A percentile compares a stretch with the other conserved stretches of the same genome.
Conservation (phyloP, 768 basidiomycete genomes). For the Myochromella boudieri region DNA sequence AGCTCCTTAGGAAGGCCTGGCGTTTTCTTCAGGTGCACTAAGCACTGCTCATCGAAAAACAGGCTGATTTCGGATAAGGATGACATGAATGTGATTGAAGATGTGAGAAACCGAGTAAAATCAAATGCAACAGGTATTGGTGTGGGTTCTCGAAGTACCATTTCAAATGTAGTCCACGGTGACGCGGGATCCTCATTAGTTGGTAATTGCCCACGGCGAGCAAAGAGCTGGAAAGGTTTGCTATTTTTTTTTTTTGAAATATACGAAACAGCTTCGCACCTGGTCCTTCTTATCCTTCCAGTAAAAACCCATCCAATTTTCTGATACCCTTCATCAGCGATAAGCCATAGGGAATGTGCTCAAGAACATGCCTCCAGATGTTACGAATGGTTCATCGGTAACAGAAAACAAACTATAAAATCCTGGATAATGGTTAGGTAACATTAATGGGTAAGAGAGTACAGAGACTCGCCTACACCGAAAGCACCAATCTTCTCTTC, state of each 20-base stretch:
- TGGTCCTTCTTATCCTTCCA: slow-evolving; percentile 95
- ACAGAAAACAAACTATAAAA: slow-evolving; percentile 84
- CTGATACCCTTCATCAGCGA: slow-evolving; percentile 34
- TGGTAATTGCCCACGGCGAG: slow-evolving; percentile 71
- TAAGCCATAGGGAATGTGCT: slow-evolving; percentile 21
- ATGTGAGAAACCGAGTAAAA: slow-evolving; percentile 85
- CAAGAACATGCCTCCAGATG: slow-evolving; percentile 60
- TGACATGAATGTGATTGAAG: slow-evolving; percentile 92
- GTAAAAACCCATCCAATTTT: slow-evolving; percentile 93
- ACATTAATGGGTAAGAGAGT: background rate
- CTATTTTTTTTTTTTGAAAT: slow-evolving; percentile 8
- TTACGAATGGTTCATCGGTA: slow-evolving; percentile 82
- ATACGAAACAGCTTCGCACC: slow-evolving; percentile 32
- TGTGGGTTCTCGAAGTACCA: slow-evolving; percentile 78
- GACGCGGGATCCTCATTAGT: slow-evolving; percentile 26
- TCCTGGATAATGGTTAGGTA: slow-evolving; percentile 31
- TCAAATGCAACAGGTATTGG: slow-evolving; percentile 85
- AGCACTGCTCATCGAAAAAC: slow-evolving; percentile 76
- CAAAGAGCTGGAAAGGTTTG: slow-evolving; percentile 59
- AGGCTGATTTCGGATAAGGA: slow-evolving; percentile 75
- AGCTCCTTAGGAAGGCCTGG: slow-evolving; percentile 50
- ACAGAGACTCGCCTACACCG: slow-evolving; percentile 61
- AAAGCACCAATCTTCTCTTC: slow-evolving; percentile 97
- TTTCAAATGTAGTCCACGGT: slow-evolving; percentile 87
- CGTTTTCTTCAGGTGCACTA: slow-evolving; percentile 67